Conservation (phyloP, 2,329 filamentous ascomycete genomes). For the Immersiporthe knoxdaviesiana region DNA sequence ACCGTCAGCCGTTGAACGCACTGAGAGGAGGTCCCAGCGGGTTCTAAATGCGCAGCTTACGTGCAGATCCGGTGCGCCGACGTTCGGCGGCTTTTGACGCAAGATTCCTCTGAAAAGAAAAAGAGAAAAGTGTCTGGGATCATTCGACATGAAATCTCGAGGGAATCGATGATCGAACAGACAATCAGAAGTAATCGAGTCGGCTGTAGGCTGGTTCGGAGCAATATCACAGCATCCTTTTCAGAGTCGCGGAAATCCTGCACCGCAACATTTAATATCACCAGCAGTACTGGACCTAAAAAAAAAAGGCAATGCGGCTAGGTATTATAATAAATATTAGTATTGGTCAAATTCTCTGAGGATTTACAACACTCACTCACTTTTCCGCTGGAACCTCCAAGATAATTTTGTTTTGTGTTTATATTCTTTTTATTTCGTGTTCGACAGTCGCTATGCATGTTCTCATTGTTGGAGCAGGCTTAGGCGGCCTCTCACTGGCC, state of each 20-base stretch:
- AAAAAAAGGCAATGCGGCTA: not conserved
- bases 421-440: too few species aligned
- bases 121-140: not conserved
- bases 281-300: not conserved
- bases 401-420: not conserved
- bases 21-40: not conserved
- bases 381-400: not conserved
- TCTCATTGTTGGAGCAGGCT: slow-evolving; percentile 31
- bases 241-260: not conserved
- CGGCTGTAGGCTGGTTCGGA: not conserved
- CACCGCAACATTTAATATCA: not conserved
- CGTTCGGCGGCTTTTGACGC: slow-evolving; percentile 5
- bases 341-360: not conserved
- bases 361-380: not conserved
- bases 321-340: too few species aligned
- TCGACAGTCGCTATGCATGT: slow-evolving; percentile 15
- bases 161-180: not conserved
- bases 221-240: not conserved
- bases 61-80: not conserved
- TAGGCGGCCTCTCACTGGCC: slow-evolving; percentile 32
- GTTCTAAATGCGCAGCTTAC: not conserved
- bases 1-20: not conserved
- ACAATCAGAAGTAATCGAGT: not conserved
- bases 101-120: not conserved
- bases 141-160: not conserved